phyloP scores from a whole-genome alignment of 441 rosid species.

The Arabidopsis hybrid region DNA sequence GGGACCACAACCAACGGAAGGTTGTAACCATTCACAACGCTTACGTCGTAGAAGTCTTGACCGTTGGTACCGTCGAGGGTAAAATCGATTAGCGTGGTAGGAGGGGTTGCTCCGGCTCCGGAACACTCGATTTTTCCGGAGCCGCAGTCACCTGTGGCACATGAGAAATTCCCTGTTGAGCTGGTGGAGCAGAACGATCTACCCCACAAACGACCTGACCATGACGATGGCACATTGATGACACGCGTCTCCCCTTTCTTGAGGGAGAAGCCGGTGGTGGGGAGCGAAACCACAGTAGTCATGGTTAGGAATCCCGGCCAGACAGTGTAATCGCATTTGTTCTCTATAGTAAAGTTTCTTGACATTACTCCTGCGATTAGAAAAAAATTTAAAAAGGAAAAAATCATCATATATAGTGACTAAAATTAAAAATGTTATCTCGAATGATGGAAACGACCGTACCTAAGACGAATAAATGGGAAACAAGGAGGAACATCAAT shows the following conservation, averaged over 20 bases:
- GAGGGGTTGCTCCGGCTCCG: slow-evolving; percentile 31
- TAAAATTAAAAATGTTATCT: no score
- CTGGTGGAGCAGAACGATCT: slow-evolving; percentile 44
- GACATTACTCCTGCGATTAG: slow-evolving; percentile 9
- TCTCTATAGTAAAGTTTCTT: slow-evolving; percentile 19
- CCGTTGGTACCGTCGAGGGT: background rate
- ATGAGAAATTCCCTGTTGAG: slow-evolving; percentile 39
- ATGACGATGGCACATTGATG: slow-evolving; percentile 6
- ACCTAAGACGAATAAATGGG: slow-evolving; percentile 16
- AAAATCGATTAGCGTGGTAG: slow-evolving; percentile 45
- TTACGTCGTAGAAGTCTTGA: slow-evolving; percentile 48
- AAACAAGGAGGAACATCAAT: slow-evolving; percentile 5
- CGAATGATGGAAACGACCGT: background rate
- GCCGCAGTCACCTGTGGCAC: slow-evolving; percentile 50
- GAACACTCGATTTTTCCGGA: slow-evolving; percentile 47
- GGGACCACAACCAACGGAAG: slow-evolving; percentile 42
- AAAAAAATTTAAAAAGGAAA: background rate
- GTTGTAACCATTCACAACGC: slow-evolving; percentile 49
- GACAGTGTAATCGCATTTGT: slow-evolving; percentile 21
- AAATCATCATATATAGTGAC: slow-evolving; percentile 1
- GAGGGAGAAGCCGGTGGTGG: slow-evolving; percentile 45
- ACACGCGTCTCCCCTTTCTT: slow-evolving; percentile 22
- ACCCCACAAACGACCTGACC: slow-evolving; percentile 51
- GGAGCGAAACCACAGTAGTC: background rate
- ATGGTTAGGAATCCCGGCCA: slow-evolving; percentile 3